Percentiles rank a stretch among this genome's conserved stretches.
Evolutionary conservation across 1,284 basidiomycete genomes (phyloP).

Genomic region (Ceratorhiza oryzae-sativae): DNA sequence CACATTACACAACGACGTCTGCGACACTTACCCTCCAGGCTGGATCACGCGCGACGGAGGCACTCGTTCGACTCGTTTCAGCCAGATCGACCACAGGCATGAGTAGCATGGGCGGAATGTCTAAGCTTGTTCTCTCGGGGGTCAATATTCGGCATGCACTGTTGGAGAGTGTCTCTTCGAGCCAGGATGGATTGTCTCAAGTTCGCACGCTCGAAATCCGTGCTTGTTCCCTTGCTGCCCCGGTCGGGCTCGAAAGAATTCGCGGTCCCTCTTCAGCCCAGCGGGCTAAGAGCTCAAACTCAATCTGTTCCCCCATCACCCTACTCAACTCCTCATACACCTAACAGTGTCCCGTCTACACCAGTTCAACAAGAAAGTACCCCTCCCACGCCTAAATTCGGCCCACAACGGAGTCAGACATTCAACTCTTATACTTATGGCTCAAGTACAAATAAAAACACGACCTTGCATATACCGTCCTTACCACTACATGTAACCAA

Average conservation of each 20-base stretch:
- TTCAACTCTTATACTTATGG: conserved; percentile 6
- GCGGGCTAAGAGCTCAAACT: neutral
- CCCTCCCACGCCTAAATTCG: neutral
- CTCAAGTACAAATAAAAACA: neutral
- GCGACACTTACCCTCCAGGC: conserved; percentile 5
- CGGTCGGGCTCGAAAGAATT: neutral
- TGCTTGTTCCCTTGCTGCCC: neutral
- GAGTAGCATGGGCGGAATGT: conserved; percentile 8
- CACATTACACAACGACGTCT: neutral
- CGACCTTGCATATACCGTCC: neutral
- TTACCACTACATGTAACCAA: neutral
- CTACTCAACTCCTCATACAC: neutral
- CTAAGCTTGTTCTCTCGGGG: neutral
- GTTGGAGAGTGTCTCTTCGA: neutral
- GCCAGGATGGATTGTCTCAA: neutral
- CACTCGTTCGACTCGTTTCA: neutral
- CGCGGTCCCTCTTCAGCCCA: neutral
- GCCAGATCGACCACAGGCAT: neutral
- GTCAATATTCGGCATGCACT: conserved; percentile 5
- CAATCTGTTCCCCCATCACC: conserved; percentile 11
- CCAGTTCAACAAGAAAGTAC: neutral
- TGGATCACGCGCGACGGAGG: conserved; percentile 14
- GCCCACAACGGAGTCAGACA: neutral
- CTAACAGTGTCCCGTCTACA: neutral
- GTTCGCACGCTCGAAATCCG: conserved; percentile 12